Evolutionary conservation across 2,329 filamentous ascomycete species (phyloP), one percentile per base, ranked within the genome.

Genomic region (Ophiognomonia clavigignenti-juglandacearum): DNA sequence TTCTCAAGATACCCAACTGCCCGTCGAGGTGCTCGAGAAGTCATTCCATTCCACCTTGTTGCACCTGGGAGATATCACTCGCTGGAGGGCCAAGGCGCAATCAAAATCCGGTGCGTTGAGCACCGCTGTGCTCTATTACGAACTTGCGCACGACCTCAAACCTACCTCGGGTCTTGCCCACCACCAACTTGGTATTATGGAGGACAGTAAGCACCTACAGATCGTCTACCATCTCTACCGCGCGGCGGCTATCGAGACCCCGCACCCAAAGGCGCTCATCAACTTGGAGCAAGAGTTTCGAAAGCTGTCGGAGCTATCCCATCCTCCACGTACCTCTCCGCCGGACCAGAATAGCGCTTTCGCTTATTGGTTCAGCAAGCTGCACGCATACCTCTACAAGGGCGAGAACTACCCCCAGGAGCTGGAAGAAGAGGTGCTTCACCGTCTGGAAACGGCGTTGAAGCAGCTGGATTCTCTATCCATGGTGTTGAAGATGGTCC

Each of bases 221-320:
- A 84, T 89, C 9, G 85, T 95, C 24, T 97, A 96, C 65, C 83
- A 96, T 64, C 80, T 97, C 34, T 93, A 96, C 61, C 84, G 91
- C 53, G 85, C 91, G 14, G 76, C 93, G 56, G 83, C 83, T 8
- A 83, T 88, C 26, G 75, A 82, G 43, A 74, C 83, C 34, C 88
- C 90, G 4, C 84, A 93, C 59, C 84, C 85, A 0, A 78, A 84
- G 38, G 90, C 89, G 3, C 74, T 77, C 48, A 70, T 73, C 16
- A 97, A 97, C 59, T 73, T 98, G 40, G 84, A 88, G 58, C 74
- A 83, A 45, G 88, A 93, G 61, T 91, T 96, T 61, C 78, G 73
- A 54, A 66, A 73, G 11, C 66, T 78, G n/a, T 63, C 70, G 36
- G 67, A 66, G 47, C 60, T 67, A 3, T 57, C 61, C 49, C 60